A percentile compares a stretch with the other conserved stretches of the same genome.
phyloP scores from a whole-genome alignment of 148 eudicot species.

The Rhododendron vialii region DNA sequence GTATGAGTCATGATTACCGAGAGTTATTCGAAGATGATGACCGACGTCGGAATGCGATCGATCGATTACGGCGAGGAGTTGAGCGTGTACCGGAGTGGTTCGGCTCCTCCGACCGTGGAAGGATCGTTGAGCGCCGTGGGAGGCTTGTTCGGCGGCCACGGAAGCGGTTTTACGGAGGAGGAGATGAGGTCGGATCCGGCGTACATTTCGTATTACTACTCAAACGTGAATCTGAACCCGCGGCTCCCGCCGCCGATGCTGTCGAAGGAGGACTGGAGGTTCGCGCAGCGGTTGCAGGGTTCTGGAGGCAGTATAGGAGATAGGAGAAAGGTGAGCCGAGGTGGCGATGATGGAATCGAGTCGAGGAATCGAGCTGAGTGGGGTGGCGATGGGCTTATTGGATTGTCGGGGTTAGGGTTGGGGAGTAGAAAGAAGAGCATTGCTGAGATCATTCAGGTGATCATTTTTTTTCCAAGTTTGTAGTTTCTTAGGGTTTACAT shows the following conservation, averaged over 20 bases:
- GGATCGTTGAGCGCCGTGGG: slow-evolving; percentile 49
- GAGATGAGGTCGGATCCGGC: slow-evolving; percentile 68
- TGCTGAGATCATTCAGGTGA: slow-evolving; percentile 76
- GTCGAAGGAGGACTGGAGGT: slow-evolving; percentile 69
- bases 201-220: slow-evolving; percentile 49
- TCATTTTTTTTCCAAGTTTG: not conserved
- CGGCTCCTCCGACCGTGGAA: slow-evolving; percentile 77
- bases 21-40: slow-evolving; percentile 35
- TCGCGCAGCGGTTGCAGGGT: slow-evolving; percentile 40
- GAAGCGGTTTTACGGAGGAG: slow-evolving; percentile 32
- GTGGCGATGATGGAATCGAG: slow-evolving; percentile 14
- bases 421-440: slow-evolving; percentile 70
- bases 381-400: slow-evolving; percentile 62
- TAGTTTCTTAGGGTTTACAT: not conserved
- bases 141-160: slow-evolving; percentile 25
- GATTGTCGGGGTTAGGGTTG: slow-evolving; percentile 73
- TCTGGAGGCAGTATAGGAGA: slow-evolving; percentile 59
- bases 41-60: slow-evolving; percentile 57
- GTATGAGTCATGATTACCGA: slow-evolving; percentile 37
- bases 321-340: slow-evolving; percentile 34
- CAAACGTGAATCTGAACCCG: slow-evolving; percentile 57
- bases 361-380: slow-evolving; percentile 38
- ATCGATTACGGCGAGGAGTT: slow-evolving; percentile 46
- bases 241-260: slow-evolving; percentile 56
- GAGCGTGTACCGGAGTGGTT: slow-evolving; percentile 57